Percentiles rank a stretch among this genome's conserved stretches.
Evolutionary conservation across 148 eudicot genomes (phyloP).

Genomic region (Pouteria glomerata): DNA sequence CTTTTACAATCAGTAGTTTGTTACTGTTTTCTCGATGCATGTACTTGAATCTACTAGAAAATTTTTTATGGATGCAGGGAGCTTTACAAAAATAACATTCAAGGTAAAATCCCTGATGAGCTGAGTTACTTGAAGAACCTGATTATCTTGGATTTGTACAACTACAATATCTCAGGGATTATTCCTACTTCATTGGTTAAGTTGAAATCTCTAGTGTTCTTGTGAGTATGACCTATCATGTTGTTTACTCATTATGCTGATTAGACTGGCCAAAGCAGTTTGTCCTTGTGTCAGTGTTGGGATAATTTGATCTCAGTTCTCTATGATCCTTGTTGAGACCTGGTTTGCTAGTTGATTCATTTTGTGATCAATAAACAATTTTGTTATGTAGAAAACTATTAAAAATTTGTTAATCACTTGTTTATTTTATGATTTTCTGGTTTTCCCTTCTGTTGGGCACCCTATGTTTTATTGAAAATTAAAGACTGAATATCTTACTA

Average conservation of each 20-base stretch:
- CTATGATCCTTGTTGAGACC: not conserved
- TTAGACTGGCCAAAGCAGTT: not conserved
- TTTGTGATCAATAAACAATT: too few relatives aligned
- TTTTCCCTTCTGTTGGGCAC: not conserved
- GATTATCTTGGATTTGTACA: slow-evolving; percentile 77
- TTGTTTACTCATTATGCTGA: not conserved
- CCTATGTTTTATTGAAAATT: too few relatives aligned
- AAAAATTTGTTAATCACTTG: not conserved
- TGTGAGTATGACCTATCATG: slow-evolving; percentile 45
- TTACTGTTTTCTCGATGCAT: not conserved
- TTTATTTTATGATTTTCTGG: not conserved
- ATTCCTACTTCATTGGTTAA: slow-evolving; percentile 67
- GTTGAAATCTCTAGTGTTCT: slow-evolving; percentile 63
- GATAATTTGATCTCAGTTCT: not conserved
- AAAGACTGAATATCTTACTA: not conserved
- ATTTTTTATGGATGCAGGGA: slow-evolving; percentile 50
- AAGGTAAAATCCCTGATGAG: slow-evolving; percentile 68
- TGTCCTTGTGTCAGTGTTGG: not conserved
- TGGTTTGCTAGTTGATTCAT: too few relatives aligned
- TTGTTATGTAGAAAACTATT: too few relatives aligned
- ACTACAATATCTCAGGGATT: slow-evolving; percentile 65
- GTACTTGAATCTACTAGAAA: not conserved
- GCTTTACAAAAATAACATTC: slow-evolving; percentile 69
- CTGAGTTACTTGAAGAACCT: slow-evolving; percentile 72
- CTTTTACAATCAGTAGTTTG: too few relatives aligned